Evolutionary conservation across 139 green algal genomes (phyloP).

Genomic region (Coelastrella sp.): DNA sequence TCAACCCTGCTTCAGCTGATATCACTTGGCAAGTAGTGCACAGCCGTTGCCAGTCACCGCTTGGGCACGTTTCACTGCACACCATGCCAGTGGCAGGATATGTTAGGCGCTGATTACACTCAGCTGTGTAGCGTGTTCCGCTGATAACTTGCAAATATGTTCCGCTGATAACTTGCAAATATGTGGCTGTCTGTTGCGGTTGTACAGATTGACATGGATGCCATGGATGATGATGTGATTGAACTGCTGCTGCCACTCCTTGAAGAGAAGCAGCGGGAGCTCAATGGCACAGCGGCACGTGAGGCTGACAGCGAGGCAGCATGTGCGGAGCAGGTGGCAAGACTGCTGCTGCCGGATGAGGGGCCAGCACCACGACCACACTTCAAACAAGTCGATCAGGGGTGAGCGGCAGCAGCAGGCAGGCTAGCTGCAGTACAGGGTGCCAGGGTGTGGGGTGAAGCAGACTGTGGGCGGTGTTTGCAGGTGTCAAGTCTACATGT

Average conservation of each 20-base stretch:
- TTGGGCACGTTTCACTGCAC: too few species aligned
- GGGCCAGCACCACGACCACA: neutral
- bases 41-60: neutral
- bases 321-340: neutral
- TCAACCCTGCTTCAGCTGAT: neutral
- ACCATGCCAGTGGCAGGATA: too few species aligned
- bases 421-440: too few species aligned
- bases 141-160: too few species aligned
- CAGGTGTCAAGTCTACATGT: too few species aligned
- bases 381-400: neutral
- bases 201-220: neutral
- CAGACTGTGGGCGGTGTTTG: too few species aligned
- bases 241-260: neutral
- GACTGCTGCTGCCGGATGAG: neutral
- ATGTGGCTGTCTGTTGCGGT: neutral
- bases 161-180: too few species aligned
- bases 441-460: too few species aligned
- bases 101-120: too few species aligned
- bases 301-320: neutral
- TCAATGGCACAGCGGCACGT: neutral
- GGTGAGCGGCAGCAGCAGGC: neutral
- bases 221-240: constrained; percentile 1
- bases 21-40: neutral
- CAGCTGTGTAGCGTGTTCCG: too few species aligned
- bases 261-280: neutral